Conservation (phyloP, 108 stramenopile species). For the Mayamaea pseudoterrestris region DNA sequence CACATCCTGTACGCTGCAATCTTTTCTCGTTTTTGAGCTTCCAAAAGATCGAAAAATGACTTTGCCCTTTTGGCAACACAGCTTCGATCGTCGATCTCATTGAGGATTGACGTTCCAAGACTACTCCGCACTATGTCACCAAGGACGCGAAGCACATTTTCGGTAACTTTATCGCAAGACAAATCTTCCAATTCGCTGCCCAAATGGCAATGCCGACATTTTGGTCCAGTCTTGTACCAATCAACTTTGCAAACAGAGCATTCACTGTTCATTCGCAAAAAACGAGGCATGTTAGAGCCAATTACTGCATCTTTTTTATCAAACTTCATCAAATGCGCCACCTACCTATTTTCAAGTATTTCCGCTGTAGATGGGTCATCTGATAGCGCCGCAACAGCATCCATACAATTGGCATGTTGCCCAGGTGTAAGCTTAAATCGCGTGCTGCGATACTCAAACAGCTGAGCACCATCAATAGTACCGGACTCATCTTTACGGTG, state of each 20-base stretch:
- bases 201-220: constrained; percentile 27
- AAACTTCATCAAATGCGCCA: too few relatives aligned
- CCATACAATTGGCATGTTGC: constrained; percentile 9
- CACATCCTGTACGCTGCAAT: constrained; percentile 32
- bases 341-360: too few relatives aligned
- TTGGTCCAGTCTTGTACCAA: constrained; percentile 35
- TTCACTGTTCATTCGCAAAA: constrained; percentile 41
- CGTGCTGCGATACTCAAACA: too few relatives aligned
- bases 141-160: background rate
- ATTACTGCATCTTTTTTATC: too few relatives aligned
- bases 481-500: too few relatives aligned
- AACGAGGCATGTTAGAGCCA: too few relatives aligned
- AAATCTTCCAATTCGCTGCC: constrained; percentile 16
- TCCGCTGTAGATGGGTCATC: constrained; percentile 15
- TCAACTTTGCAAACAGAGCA: constrained; percentile 39
- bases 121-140: background rate
- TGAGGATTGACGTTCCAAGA: background rate
- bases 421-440: constrained; percentile 14
- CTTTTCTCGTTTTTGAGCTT: constrained; percentile 23
- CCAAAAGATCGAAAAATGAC: constrained; percentile 25
- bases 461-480: too few relatives aligned
- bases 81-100: background rate
- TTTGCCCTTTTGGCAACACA: constrained; percentile 14
- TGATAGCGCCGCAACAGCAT: constrained; percentile 11
- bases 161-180: constrained; percentile 2